These are phyloP conservation scores for Kandelia obovata DNA, from an alignment of 345 rosid genomes.

Conservation along the genomic window DNA sequence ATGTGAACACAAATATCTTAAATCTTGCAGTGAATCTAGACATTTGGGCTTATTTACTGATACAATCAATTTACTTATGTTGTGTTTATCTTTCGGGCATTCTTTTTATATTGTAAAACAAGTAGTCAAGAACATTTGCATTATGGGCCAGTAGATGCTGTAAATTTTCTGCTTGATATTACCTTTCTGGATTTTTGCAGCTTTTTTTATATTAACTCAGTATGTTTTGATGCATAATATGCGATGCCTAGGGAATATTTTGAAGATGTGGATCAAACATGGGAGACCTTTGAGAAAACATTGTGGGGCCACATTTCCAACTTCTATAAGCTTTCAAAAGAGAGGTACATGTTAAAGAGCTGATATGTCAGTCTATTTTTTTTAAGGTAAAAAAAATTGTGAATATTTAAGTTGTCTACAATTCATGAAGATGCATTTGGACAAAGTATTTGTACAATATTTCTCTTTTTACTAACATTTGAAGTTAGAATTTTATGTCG, in stretches of 20 bases:
- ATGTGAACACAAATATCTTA: neutral
- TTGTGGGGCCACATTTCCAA: conserved; percentile 84
- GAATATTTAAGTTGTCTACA: too few relatives aligned
- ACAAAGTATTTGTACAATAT: too few relatives aligned
- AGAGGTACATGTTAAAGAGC: conserved; percentile 53
- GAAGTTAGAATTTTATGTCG: too few relatives aligned
- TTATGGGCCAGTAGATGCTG: too few relatives aligned
- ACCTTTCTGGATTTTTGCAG: neutral
- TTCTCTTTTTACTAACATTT: too few relatives aligned
- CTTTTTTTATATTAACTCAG: conserved; percentile 12
- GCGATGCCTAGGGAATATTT: conserved; percentile 72
- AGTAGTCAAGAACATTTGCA: too few relatives aligned
- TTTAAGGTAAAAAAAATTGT: neutral
- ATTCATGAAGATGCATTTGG: too few relatives aligned
- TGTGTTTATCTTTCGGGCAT: neutral
- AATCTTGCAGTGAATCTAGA: neutral
- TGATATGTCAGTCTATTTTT: neutral
- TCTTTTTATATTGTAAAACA: neutral
- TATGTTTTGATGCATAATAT: conserved; percentile 16
- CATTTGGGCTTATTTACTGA: neutral
- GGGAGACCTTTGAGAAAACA: conserved; percentile 98
- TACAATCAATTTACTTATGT: neutral
- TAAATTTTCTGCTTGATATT: neutral
- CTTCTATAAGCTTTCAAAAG: conserved; percentile 86
- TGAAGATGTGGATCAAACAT: conserved; percentile 92